phyloP scores from a whole-genome alignment of 495 filamentous ascomycete species.

The Neurospora sublineolata region DNA sequence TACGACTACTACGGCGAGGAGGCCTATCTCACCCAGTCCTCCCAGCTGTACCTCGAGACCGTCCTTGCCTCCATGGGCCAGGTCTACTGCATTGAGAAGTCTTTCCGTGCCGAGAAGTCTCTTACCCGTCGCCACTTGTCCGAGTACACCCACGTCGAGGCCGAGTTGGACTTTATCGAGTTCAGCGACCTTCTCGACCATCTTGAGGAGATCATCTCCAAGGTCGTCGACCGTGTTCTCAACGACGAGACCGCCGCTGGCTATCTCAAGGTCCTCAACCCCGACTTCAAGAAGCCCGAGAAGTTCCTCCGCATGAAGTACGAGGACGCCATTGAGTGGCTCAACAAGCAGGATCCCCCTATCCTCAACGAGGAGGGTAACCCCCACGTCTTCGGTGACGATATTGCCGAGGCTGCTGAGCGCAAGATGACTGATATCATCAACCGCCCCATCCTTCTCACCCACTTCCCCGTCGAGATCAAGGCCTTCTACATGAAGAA shows the following conservation, averaged over 20 bases:
- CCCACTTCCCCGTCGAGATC: constrained; percentile 93
- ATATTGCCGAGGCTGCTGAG: constrained; percentile 97
- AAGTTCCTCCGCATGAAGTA: constrained; percentile 95
- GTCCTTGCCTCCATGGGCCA: constrained; percentile 82
- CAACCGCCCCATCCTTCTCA: constrained; percentile 89
- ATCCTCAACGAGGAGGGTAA: constrained; percentile 89
- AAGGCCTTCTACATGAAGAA: constrained; percentile 99
- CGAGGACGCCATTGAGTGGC: constrained; percentile 86
- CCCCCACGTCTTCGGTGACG: constrained; percentile 85
- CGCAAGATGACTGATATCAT: constrained; percentile 94
- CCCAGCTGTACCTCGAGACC: constrained; percentile 96
- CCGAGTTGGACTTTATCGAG: constrained; percentile 89
- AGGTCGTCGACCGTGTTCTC: constrained; percentile 66
- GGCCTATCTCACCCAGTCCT: constrained; percentile 93
- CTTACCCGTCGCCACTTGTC: constrained; percentile 88
- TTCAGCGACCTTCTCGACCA: constrained; percentile 89
- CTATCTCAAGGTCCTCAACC: constrained; percentile 75
- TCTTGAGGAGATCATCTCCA: constrained; percentile 79
- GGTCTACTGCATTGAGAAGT: constrained; percentile 96
- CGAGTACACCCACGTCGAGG: constrained; percentile 88
- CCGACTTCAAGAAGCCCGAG: constrained; percentile 66
- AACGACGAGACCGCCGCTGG: constrained; percentile 56
- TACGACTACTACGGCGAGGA: constrained; percentile 91
- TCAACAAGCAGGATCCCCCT: constrained; percentile 61
- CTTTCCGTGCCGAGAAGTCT: constrained; percentile 95